Evolutionary conservation across 2,329 filamentous ascomycete genomes (phyloP), one percentile per base, ranked within the genome.

Genomic region (Stagonosporopsis chrysanthemi): DNA sequence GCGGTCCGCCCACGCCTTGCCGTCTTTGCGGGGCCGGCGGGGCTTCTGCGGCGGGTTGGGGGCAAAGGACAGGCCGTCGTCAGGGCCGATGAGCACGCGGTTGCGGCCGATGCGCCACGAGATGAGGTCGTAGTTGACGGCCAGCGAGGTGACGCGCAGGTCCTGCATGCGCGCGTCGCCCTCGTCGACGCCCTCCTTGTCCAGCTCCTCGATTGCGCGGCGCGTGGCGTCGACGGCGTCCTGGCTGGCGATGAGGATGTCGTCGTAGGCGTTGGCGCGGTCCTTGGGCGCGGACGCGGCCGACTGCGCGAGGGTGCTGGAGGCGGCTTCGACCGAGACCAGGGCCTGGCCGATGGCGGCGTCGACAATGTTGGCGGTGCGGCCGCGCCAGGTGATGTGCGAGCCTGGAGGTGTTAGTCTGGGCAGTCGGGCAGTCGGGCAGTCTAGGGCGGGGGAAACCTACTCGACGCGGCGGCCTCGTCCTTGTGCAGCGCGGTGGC

Each of bases 21-120:
- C 79, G 54, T 82, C 79, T 61, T 80, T 80, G 55, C 83, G 83
- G 47, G 76, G 75, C 48, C 78, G 73, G 41, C 80, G 81, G 38
- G 82, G 82, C 70, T 83, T 86, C 69, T 86, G 72, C 8, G 70
- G 86, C 33, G 81, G 73, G 61, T 85, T 84, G 61, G 81, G 77
- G 14, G 78, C 62, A 57, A 87, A 82, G 1, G 83, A 76, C 15
- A 91, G 84, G 3, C 94, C 94, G 67, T 98, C 94, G 52, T 90
- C 83, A 6, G 85, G 80, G n/a, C 94, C 93, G 48, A 92, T 91
- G 60, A 99, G 80, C 0, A 97, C 89, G 51, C 95, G 85, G 76
- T 99, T 98, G 44, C 95, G 88, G 24, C 94, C 94, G 62, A 98
- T 91, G 74, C 95, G 86, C 93, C 93, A 98, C 71, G 91, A 93